Percentiles rank a stretch among this genome's conserved stretches.
phyloP scores from a whole-genome alignment of 805 yeast genomes.

The Starmerella scarabaei region DNA sequence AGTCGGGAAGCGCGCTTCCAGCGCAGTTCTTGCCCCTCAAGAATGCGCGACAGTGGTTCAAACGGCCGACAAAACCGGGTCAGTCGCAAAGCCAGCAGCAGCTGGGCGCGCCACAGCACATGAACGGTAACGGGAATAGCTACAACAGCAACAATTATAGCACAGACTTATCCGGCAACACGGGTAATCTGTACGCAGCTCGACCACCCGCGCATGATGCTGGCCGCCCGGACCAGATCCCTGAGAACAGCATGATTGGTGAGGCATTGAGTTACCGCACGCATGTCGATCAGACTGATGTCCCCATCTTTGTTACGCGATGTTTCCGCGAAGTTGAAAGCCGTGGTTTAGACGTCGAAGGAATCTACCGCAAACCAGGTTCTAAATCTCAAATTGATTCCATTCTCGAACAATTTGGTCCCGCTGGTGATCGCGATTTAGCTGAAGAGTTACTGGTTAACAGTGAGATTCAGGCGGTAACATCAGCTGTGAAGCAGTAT shows the following conservation, averaged over 20 bases:
- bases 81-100: not conserved
- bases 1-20: not conserved
- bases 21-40: constrained; percentile 11
- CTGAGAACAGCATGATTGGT: constrained; percentile 8
- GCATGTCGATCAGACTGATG: constrained; percentile 39
- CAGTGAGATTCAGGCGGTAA: constrained; percentile 74
- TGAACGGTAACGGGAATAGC: not conserved
- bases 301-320: constrained; percentile 60
- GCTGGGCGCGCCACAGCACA: not conserved
- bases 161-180: not conserved
- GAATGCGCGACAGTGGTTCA: constrained; percentile 16
- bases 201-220: too few species aligned
- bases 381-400: constrained; percentile 52
- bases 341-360: constrained; percentile 67
- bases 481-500: constrained; percentile 78
- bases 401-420: constrained; percentile 31
- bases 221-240: not conserved
- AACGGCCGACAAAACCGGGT: constrained; percentile 11
- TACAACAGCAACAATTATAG: constrained; percentile 1
- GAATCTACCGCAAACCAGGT: constrained; percentile 84
- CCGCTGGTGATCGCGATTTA: constrained; percentile 17
- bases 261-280: constrained; percentile 54
- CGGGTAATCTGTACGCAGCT: not conserved
- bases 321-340: constrained; percentile 68
- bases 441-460: constrained; percentile 29